Base-by-base conservation (phyloP, 2,329 filamentous ascomycete genomes). In the Taxawa tesnikishii region DNA sequence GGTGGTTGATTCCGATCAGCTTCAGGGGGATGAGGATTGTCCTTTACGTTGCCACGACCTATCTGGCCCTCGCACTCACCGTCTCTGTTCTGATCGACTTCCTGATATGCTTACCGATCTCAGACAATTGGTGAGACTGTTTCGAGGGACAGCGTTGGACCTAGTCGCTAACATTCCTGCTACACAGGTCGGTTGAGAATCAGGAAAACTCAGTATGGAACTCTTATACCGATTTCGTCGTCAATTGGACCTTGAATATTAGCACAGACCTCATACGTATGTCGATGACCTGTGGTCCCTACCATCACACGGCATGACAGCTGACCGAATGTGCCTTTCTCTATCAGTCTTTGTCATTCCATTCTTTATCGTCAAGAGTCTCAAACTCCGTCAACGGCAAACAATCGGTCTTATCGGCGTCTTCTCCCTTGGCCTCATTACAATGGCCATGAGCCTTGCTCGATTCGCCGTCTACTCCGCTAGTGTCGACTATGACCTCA, bases 401-500 rank as follows among this genome's bases (percentile, higher is more conserved):
- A 33, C 26, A 7, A 26, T 33, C 5, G 32, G 32, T 6, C 11
- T 33, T 4, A 33, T 33, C 12, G 32, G 18, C 2, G 32, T 33
- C 4, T 33, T 33, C 10, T 33, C 32, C 3, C 32, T 33, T 3
- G 32, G 32, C 11, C 4, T 33, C 2, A 24, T 33, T 21, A 33
- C 32, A 5, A 33, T 33, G 32, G 32, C 32, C 2, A 33, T 33
- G n/a, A 33, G 32, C 8, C 19, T 33, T 15, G 32, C 18, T 3
- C 32, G 32, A 7, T 33, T 33, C 26, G 25, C 29, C 19, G 21
- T 33, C 18, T 33, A 33, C 10, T 12, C 26, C 5, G 19, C 19
- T 9, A 26, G 23, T 4, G n/a, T n/a, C n/a, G 11, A 33, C n/a
- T 33, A 33, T 12, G 19, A 33, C 15, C 10, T 33, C 10, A 12